Conservation (phyloP, 108 stramenopile genomes). For the Poteriospumella lacustris region DNA sequence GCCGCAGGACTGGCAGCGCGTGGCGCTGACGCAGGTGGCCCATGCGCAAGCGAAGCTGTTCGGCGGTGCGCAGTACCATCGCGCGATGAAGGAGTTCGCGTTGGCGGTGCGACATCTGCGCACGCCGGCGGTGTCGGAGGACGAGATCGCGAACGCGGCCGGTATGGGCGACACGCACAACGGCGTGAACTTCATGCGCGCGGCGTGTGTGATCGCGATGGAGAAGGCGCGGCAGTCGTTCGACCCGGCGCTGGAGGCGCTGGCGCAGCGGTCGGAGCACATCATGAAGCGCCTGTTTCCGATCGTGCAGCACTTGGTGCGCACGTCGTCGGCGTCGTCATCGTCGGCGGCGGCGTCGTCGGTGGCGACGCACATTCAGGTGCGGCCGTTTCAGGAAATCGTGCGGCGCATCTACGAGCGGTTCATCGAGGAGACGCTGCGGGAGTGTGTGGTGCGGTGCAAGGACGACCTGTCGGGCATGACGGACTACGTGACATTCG, state of each 20-base stretch:
- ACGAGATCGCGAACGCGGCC: conserved; percentile 88
- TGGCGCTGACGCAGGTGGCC: conserved; percentile 45
- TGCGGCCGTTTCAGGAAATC: conserved; percentile 46
- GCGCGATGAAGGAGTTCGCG: conserved; percentile 74
- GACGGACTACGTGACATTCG: conserved; percentile 87
- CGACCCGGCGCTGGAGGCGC: conserved; percentile 69
- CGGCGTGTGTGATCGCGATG: conserved; percentile 81
- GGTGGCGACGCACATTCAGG: neutral
- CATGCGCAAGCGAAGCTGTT: conserved; percentile 67
- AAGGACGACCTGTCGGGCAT: conserved; percentile 75
- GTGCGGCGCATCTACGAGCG: conserved; percentile 72
- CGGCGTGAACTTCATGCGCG: conserved; percentile 81
- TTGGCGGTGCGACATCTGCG: conserved; percentile 72
- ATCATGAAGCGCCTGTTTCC: conserved; percentile 78
- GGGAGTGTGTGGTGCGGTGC: conserved; percentile 61
- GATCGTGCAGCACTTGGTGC: conserved; percentile 76
- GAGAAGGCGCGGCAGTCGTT: conserved; percentile 79
- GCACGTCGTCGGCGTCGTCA: neutral
- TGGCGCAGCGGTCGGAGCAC: conserved; percentile 62
- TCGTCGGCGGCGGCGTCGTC: neutral
- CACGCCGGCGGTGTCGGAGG: conserved; percentile 67
- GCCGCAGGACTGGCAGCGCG: neutral
- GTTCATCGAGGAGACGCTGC: conserved; percentile 69
- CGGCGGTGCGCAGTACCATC: conserved; percentile 85
- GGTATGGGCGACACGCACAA: conserved; percentile 84